These are phyloP conservation scores for Pseudogymnoascus sp. DNA, from an alignment of 2,329 filamentous ascomycete species.

Conservation along the genomic window DNA sequence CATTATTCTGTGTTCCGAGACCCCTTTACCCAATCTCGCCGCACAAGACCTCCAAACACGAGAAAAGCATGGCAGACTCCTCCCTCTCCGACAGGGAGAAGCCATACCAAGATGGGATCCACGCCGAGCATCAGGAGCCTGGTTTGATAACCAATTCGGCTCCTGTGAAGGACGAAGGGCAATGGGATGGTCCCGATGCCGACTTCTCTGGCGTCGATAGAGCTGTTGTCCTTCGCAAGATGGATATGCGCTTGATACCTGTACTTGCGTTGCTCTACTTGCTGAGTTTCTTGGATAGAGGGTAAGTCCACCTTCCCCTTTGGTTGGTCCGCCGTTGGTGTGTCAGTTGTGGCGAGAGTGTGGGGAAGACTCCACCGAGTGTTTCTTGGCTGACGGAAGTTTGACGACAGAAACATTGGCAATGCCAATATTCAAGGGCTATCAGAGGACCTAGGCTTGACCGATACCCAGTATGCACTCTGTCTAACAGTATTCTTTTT, in stretches of 20 bases:
- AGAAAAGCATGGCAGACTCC: background rate
- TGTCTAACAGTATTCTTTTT: constrained; percentile 48
- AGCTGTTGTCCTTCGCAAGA: constrained; percentile 31
- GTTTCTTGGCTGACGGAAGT: background rate
- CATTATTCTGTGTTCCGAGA: background rate
- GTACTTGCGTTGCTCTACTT: constrained; percentile 65
- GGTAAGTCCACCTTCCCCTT: constrained; percentile 1
- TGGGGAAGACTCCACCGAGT: background rate
- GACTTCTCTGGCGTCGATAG: background rate
- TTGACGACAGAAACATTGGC: constrained; percentile 63
- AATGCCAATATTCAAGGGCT: constrained; percentile 20
- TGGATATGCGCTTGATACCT: constrained; percentile 59
- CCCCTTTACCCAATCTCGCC: background rate
- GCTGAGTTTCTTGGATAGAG: constrained; percentile 66
- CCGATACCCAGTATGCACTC: constrained; percentile 19
- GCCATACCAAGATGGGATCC: background rate
- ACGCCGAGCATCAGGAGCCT: background rate
- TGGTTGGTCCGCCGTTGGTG: background rate
- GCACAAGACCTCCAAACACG: background rate
- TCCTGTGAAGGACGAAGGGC: background rate
- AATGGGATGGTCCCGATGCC: background rate
- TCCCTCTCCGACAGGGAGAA: constrained; percentile 4
- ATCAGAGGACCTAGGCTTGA: constrained; percentile 16
- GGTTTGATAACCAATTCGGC: background rate
- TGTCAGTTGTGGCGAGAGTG: background rate